Base-by-base conservation (phyloP, 495 filamentous ascomycete genomes). In the Cenococcum geophilum region DNA sequence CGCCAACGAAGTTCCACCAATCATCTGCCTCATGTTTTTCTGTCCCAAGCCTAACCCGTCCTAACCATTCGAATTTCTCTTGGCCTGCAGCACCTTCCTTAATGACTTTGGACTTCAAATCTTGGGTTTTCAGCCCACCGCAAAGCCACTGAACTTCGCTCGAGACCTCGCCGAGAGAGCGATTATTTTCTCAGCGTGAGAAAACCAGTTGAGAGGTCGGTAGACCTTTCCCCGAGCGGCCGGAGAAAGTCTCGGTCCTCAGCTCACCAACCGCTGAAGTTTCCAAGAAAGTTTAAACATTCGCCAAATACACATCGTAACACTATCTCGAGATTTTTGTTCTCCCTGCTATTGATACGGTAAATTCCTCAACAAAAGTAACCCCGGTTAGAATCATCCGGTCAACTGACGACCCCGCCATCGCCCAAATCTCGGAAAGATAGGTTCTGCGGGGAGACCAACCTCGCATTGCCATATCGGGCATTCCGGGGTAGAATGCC, bases 391-490 rank as follows among this genome's bases (percentile, higher is more conserved):
- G 25, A 25, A 52, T 52, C 49, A 25, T 32, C 49, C 9, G 49
- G 49, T 52, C 49, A 52, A 52, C 21, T 52, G 49, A 52, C 49
- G 25, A 52, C 49, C 49, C 49, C 49, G 49, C 49, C 21, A 52
- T 52, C 49, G 49, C 22, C 45, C 22, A 22, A 49, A 49, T 49
- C 45, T 49, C 18, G 21, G 21, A 16, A 23, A 14, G 27, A 56
- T 56, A 18, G 32, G 49, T 23, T 34, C 23, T 65, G 63, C 58
- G 63, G 63, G 63, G 63, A 57, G 54, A 61, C 61, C 58, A 37
- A 53, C 25, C 6, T 57, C 57, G 58, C 25, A 57, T 58, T 58
- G 21, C 63, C 58, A 5, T 10, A 57, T 61, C 20, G 11, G 58
- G 63, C 48, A 65, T 45, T 47, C 63, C 63, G 62, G 37, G 27